Evolutionary conservation across 345 rosid genomes (phyloP).

Genomic region (Noccaea caerulescens): DNA sequence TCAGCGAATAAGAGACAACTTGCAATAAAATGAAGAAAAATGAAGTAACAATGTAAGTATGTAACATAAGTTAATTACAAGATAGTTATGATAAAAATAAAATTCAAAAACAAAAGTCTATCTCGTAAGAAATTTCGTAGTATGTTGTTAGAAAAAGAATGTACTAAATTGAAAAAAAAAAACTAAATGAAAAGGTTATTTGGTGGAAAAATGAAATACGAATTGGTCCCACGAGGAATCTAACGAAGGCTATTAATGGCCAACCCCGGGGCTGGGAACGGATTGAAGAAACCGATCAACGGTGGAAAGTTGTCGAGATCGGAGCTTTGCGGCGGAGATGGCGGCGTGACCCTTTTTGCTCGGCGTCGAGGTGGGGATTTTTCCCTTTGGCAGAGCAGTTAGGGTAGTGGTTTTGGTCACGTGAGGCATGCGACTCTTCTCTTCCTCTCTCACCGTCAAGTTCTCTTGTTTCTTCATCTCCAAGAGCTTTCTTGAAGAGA

Average conservation of each 20-base stretch:
- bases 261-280: slow-evolving; percentile 91
- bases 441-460: slow-evolving; percentile 39
- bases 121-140: slow-evolving; percentile 21
- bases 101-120: slow-evolving; percentile 21
- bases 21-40: slow-evolving; percentile 2
- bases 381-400: slow-evolving; percentile 67
- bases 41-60: background rate
- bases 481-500: slow-evolving; percentile 56
- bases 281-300: slow-evolving; percentile 69
- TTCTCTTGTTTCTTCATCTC: slow-evolving; percentile 20
- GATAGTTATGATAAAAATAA: background rate
- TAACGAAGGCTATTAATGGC: slow-evolving; percentile 48
- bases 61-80: background rate
- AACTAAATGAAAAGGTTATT: background rate
- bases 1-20: slow-evolving; percentile 4
- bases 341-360: slow-evolving; percentile 68
- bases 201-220: background rate
- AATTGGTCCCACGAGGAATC: background rate
- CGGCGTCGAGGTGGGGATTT: slow-evolving; percentile 61
- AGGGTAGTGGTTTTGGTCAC: slow-evolving; percentile 39
- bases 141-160: slow-evolving; percentile 32
- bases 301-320: slow-evolving; percentile 60
- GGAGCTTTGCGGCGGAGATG: slow-evolving; percentile 54
- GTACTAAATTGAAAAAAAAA: slow-evolving; percentile 1
- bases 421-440: slow-evolving; percentile 48